Base-by-base conservation (phyloP, 2,329 filamentous ascomycete genomes). In the Scopulariopsis brevicaulis region DNA sequence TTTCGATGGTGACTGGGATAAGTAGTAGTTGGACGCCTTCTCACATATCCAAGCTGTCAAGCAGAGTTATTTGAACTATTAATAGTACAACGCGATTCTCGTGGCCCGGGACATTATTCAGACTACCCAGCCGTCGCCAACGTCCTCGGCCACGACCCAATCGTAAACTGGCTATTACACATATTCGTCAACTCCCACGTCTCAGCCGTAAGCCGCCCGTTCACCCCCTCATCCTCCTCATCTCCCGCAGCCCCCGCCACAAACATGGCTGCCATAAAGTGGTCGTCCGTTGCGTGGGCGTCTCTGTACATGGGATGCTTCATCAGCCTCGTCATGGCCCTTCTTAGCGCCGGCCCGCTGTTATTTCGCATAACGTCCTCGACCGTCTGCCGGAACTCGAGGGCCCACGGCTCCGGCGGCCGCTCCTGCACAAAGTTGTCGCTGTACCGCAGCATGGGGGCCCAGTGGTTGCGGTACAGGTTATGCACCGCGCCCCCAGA, bases 211-310 rank as follows among this genome's bases (percentile, higher is more conserved):
- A 83, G 64, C 59, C 70, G 66, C 0, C 73, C 77, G 40, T 68
- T 61, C 14, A 68, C 43, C 1, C 48, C 55, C 22, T 52, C 48
- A 40, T 81, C 78, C 32, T 75, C 76, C 58, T 65, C 63, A 50
- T 72, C 74, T 0, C 81, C 81, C 14, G 72, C 73, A 3, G 77
- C 71, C 1, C 85, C 85, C 0, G 83, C 81, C 0, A 84, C 78
- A 68, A 87, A 88, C 64, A 83, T 72, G 3, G 80, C 75, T 0
- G 83, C 72, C 80, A 87, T 86, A 62, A 85, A 87, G 65, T 88
- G 84, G 65, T 88, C 85, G 64, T 89, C 85, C 0, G 85, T 87
- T 0, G 76, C 84, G 69, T 88, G 85, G 0, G 85, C 85, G 63
- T 87, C 84, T 18, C 84, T 70, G 64, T 79, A 88, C 53, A 74